Evolutionary conservation across 2,329 filamentous ascomycete species (phyloP).

Genomic region (Teratosphaeria zuluensis): DNA sequence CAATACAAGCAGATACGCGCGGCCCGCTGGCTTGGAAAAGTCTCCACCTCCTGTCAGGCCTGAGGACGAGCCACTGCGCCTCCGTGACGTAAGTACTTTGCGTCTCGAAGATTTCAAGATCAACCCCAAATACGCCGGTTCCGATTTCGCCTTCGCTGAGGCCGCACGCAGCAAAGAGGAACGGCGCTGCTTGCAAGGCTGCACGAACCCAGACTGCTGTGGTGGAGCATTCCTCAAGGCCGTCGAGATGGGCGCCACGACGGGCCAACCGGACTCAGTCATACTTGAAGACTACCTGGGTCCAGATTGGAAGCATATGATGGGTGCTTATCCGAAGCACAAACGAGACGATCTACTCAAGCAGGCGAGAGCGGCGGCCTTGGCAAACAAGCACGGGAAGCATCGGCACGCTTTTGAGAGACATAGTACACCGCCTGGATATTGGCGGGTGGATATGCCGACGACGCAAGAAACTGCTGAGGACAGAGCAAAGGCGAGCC

Average conservation of each 20-base stretch:
- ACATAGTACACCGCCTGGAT: slow-evolving; percentile 68
- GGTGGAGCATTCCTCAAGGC: slow-evolving; percentile 61
- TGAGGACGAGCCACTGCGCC: slow-evolving; percentile 43
- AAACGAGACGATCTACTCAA: slow-evolving; percentile 59
- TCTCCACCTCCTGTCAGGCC: slow-evolving; percentile 17
- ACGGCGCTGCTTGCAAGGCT: slow-evolving; percentile 62
- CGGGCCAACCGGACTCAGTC: slow-evolving; percentile 17
- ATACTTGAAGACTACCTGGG: slow-evolving; percentile 21
- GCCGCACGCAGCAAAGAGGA: slow-evolving; percentile 62
- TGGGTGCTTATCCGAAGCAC: slow-evolving; percentile 21
- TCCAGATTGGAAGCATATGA: slow-evolving; percentile 12
- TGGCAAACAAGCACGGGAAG: slow-evolving; percentile 67
- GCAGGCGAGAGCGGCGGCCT: slow-evolving; percentile 62
- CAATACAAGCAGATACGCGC: neutral
- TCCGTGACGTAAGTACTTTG: slow-evolving; percentile 48
- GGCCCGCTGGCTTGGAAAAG: slow-evolving; percentile 5
- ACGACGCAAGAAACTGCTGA: slow-evolving; percentile 67
- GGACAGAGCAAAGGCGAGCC: slow-evolving; percentile 56
- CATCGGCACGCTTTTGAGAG: slow-evolving; percentile 68
- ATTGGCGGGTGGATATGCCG: slow-evolving; percentile 86
- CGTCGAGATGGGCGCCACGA: slow-evolving; percentile 34
- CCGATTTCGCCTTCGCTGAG: slow-evolving; percentile 64
- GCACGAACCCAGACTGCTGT: slow-evolving; percentile 67
- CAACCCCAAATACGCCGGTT: slow-evolving; percentile 63
- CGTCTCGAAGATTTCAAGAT: slow-evolving; percentile 68